Conservation (phyloP, 208 protist species). For the Plasmodiophora brassicae region DNA sequence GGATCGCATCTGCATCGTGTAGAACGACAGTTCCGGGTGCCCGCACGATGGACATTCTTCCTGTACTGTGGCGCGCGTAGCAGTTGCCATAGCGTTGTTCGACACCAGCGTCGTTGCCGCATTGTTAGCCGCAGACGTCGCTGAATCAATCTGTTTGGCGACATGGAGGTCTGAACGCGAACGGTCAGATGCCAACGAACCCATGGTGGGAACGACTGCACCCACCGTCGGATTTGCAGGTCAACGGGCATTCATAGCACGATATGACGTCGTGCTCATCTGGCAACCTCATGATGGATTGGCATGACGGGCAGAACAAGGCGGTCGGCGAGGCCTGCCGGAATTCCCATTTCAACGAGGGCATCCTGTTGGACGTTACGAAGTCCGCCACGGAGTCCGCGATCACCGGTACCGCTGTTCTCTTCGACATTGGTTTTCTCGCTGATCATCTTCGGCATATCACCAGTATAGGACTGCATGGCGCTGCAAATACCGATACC, state of each 20-base stretch:
- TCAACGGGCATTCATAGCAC: neutral
- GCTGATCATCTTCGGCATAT: no score
- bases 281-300: neutral
- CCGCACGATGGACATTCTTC: constrained; percentile 56
- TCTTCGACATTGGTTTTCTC: no score
- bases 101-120: neutral
- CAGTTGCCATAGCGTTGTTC: neutral
- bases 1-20: constrained; percentile 55
- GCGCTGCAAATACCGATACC: no score
- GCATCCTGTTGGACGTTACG: no score
- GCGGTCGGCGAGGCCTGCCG: neutral
- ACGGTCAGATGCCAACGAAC: neutral
- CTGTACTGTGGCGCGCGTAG: constrained; percentile 35
- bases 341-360: neutral
- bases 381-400: no score
- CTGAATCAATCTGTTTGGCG: constrained; percentile 14
- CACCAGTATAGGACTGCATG: no score
- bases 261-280: neutral
- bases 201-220: neutral
- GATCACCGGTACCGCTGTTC: no score
- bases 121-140: neutral
- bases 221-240: neutral
- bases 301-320: neutral
- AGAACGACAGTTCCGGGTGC: constrained; percentile 52
- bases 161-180: neutral